Base-by-base conservation (phyloP, 164 flowering plant genomes). In the Dillenia suffruticosa region DNA sequence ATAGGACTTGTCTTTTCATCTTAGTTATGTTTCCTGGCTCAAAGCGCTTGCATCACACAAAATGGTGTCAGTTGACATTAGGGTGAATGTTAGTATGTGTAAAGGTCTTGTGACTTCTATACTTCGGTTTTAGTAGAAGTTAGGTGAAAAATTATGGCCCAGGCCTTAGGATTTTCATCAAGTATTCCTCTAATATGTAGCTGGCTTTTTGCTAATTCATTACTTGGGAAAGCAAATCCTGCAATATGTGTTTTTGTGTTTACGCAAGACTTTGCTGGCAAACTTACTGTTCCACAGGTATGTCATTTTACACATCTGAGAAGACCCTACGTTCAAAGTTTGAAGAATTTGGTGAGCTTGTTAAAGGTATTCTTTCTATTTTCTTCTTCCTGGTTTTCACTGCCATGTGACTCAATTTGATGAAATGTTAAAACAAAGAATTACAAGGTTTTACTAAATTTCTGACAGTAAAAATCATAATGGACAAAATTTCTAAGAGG, bases 401-500 rank as follows among this genome's bases (percentile, higher is more conserved):
- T 13, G 12, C 1, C 19, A 52, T 49, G 9, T 53, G 22, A 14
- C 26, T 55, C 51, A 2, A 10, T 54, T 7, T 51, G 12, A 0
- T 32, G 16, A 60, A 6, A 22, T 24, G 12, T 50, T 44, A 11
- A 2, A 19, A n/a, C 46, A 7, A 13, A 2, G 40, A 22, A 22
- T 22, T 32, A 8, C 12, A 44, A 51, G 54, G 46, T 32, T 53
- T 9, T 62, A 8, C 13, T 7, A 13, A 58, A 63, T 19, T 65
- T 22, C 57, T 17, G 7, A 52, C 84, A 93, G 98, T 85, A 51
- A 90, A 83, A 72, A 76, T 93, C 54, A 89, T 93, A 64, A 93
- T 90, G 97, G 98, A 93, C 77, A 90, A 89, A 76, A 89, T 93
- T 58, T 93, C 98, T 7, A 93, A 93, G 71, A 82, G 98, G 68